Base-by-base conservation (phyloP, 768 basidiomycete species). In the Pleurotus tuoliensis region DNA sequence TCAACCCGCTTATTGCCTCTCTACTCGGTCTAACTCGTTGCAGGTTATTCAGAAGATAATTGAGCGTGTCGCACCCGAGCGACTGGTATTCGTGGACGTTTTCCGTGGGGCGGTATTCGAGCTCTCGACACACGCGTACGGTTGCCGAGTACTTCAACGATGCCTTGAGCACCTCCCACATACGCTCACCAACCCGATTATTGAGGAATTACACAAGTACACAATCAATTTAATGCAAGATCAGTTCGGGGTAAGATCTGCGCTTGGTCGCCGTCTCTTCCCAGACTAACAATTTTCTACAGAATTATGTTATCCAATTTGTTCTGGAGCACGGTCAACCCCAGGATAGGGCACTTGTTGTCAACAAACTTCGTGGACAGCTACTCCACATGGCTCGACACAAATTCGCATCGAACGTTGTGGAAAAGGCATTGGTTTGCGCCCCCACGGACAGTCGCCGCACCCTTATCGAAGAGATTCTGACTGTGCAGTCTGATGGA, bases 241-340 rank as follows among this genome's bases (percentile, higher is more conserved):
- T 71, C 89, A 92, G 67, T 97, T 94, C 65, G 94, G 94, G 54
- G 91, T 93, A 69, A 54, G 84, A n/a, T 20, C 38, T 52, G 20
- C 22, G 16, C 12, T 73, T 18, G 52, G 39, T n/a, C 45, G 24
- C 37, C 38, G 7, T 43, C 11, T 34, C 30, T 34, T 34, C 30
- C 30, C 30, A 34, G 30, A 34, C 30, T 34, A 34, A 34, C 30
- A 34, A 34, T 9, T 9, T 24, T 40, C 48, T 55, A 18, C 66
- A 93, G 91, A 94, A 96, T 67, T 98, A 97, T 71, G 96, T 98
- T 34, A 83, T 97, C 47, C 96, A 98, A 69, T 96, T 91, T 67
- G 81, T 98, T 56, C 81, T 98, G 30, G 90, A 93, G 66, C 80
- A 88, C 62, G 94, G 94, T 4, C 77, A 77, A 56, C 76, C 78